Conservation (phyloP, 768 basidiomycete genomes). For the Leccinum uliginosum region DNA sequence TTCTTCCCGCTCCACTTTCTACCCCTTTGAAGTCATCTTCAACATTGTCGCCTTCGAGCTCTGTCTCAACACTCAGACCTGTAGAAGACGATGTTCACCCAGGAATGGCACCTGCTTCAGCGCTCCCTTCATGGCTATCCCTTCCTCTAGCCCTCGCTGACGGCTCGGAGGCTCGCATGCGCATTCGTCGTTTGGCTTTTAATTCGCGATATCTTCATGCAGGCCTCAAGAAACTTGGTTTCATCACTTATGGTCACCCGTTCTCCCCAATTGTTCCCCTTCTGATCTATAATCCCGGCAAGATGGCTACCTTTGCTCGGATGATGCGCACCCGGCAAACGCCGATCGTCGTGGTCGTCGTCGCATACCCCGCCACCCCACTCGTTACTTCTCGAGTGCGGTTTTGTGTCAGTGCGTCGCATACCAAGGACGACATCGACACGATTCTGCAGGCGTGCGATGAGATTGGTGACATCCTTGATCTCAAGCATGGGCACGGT, state of each 20-base stretch:
- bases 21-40: slow-evolving; percentile 21
- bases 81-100: slow-evolving; percentile 51
- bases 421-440: slow-evolving; percentile 98
- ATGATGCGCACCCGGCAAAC: slow-evolving; percentile 77
- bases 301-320: slow-evolving; percentile 87
- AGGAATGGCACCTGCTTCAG: slow-evolving; percentile 61
- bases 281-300: slow-evolving; percentile 87
- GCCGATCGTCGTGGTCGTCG: slow-evolving; percentile 85
- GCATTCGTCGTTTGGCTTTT: slow-evolving; percentile 88
- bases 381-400: slow-evolving; percentile 84
- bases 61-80: slow-evolving; percentile 23
- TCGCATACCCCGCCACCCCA: slow-evolving; percentile 87
- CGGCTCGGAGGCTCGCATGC: slow-evolving; percentile 77
- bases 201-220: slow-evolving; percentile 89
- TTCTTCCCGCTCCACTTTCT: slow-evolving; percentile 37
- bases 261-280: slow-evolving; percentile 93
- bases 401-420: slow-evolving; percentile 91
- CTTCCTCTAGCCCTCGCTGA: slow-evolving; percentile 71
- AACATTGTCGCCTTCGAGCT: slow-evolving; percentile 30
- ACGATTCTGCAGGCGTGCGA: slow-evolving; percentile 79
- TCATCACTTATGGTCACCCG: slow-evolving; percentile 92
- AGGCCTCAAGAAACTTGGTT: slow-evolving; percentile 86
- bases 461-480: slow-evolving; percentile 85
- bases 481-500: slow-evolving; percentile 74
- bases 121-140: slow-evolving; percentile 74